phyloP scores from a whole-genome alignment of 345 rosid species.

The Cardamine resedifolia region DNA sequence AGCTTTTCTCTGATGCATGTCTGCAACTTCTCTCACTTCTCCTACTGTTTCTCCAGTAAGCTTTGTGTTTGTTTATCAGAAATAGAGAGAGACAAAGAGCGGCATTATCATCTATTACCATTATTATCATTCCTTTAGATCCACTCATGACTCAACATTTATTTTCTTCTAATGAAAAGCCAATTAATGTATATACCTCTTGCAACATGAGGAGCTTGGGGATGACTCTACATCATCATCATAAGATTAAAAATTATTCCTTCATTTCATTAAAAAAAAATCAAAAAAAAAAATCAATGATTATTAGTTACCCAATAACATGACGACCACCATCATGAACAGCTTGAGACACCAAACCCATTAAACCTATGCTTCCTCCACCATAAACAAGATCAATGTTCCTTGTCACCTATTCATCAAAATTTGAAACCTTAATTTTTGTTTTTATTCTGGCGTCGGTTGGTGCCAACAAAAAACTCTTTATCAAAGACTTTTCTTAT shows the following conservation, averaged over 20 bases:
- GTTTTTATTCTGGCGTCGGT: background rate
- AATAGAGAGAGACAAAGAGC: background rate
- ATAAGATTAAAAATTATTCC: background rate
- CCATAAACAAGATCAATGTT: conserved; percentile 96
- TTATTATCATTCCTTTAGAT: conserved; percentile 15
- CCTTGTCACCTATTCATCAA: conserved; percentile 61
- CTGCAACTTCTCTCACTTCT: conserved; percentile 44
- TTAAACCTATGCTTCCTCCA: conserved; percentile 97
- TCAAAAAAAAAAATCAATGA: background rate
- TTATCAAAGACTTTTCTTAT: background rate
- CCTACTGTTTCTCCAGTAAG: conserved; percentile 48
- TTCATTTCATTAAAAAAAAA: background rate
- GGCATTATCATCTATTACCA: background rate
- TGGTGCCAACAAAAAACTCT: background rate
- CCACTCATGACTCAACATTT: background rate
- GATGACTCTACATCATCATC: conserved; percentile 43
- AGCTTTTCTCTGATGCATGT: conserved; percentile 63
- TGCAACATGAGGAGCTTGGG: conserved; percentile 49
- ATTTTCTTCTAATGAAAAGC: background rate
- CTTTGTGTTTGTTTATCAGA: conserved; percentile 24
- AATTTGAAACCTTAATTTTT: background rate
- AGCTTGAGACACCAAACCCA: conserved; percentile 94
- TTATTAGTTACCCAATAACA: conserved; percentile 74
- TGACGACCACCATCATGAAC: conserved; percentile 98
- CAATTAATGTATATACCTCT: conserved; percentile 41